Evolutionary conservation across 306 rosid genomes (phyloP).

Genomic region (Lathyrus tuberosus): DNA sequence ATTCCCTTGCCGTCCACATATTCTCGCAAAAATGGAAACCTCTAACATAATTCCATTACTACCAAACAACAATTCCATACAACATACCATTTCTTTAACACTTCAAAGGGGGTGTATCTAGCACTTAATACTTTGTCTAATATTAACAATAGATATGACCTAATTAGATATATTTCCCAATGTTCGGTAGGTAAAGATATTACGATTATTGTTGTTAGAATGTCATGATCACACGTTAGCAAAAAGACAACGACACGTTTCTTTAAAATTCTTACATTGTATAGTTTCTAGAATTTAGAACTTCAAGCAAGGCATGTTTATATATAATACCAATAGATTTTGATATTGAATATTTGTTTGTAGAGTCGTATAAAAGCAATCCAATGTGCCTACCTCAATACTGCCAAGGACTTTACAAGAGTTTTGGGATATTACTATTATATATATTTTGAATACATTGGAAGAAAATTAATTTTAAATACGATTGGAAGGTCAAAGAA

Average conservation of each 20-base stretch:
- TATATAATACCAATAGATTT: background rate
- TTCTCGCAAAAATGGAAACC: conserved; percentile 16
- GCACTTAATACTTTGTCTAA: conserved; percentile 1
- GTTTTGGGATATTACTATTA: conserved; percentile 4
- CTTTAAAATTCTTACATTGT: conserved; percentile 35
- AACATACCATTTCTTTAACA: conserved; percentile 34
- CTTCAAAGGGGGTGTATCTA: conserved; percentile 7
- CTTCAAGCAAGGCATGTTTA: background rate
- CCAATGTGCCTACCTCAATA: conserved; percentile 13
- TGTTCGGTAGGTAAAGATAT: conserved; percentile 39
- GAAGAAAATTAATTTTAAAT: background rate
- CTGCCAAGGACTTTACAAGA: conserved; percentile 20
- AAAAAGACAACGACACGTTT: conserved; percentile 38
- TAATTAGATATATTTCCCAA: conserved; percentile 24
- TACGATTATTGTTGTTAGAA: conserved; percentile 42
- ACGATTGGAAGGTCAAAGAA: conserved; percentile 49
- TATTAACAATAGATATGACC: conserved; percentile 15
- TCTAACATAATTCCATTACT: too few species aligned
- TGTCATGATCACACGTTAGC: conserved; percentile 59
- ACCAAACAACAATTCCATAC: conserved; percentile 25
- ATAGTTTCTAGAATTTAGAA: conserved; percentile 50
- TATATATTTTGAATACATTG: background rate
- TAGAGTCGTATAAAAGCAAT: conserved; percentile 17
- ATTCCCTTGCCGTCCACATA: conserved; percentile 40
- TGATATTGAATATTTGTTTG: too few species aligned